Percentiles rank a stretch among this genome's conserved stretches.
Conservation (phyloP, 768 basidiomycete genomes). For the Cubamyces lactineus region DNA sequence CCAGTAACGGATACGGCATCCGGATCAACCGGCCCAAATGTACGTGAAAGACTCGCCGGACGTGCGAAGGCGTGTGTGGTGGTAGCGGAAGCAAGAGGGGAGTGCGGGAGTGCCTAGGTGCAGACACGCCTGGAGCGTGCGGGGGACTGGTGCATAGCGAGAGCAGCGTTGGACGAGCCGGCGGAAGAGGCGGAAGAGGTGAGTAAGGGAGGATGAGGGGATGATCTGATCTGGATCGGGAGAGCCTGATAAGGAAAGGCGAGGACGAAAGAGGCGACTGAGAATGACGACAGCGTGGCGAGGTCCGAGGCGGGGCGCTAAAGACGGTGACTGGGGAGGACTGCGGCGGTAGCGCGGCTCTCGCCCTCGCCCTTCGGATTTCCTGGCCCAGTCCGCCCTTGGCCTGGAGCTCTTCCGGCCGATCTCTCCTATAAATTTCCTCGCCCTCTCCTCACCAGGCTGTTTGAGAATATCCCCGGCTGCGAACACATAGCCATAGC, state of each 20-base stretch:
- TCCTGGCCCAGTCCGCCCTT: neutral
- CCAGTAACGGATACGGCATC: neutral
- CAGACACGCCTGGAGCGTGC: neutral
- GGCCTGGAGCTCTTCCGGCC: neutral
- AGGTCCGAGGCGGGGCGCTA: slow-evolving; percentile 6
- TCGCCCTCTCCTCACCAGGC: neutral
- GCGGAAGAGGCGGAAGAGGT: neutral
- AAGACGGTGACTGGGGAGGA: neutral
- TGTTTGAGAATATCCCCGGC: neutral
- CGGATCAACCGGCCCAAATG: neutral
- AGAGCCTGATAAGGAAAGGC: slow-evolving; percentile 7
- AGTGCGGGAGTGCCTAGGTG: neutral
- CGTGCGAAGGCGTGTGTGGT: neutral
- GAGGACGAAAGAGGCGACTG: slow-evolving; percentile 6
- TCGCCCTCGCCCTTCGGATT: neutral
- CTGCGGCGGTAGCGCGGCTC: slow-evolving; percentile 18
- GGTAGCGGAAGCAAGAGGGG: neutral
- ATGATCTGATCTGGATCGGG: slow-evolving; percentile 20
- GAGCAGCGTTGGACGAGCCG: neutral
- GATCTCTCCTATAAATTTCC: neutral
- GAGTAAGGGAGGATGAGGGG: neutral
- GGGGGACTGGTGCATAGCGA: neutral
- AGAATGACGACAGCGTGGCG: slow-evolving; percentile 17
- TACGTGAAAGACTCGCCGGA: neutral
- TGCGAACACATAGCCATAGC: neutral